These are phyloP conservation scores for Fusarium euwallaceae DNA, from an alignment of 2,329 filamentous ascomycete species.

Conservation along the genomic window DNA sequence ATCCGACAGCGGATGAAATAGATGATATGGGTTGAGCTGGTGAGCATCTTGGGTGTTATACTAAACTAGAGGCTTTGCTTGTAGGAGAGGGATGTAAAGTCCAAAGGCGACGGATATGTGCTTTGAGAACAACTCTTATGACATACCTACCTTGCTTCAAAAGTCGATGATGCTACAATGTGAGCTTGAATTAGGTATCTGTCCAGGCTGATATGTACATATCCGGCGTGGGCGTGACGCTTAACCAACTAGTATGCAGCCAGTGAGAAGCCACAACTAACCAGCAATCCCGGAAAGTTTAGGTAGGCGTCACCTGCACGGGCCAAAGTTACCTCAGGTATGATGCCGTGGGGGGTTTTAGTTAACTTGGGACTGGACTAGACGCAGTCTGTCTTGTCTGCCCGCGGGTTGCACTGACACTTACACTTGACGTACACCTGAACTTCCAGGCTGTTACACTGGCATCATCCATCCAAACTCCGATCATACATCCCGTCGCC, in stretches of 20 bases:
- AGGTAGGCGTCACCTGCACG: conserved; percentile 19
- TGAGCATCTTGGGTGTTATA: conserved; percentile 18
- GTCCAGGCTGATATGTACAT: not conserved
- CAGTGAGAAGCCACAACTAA: conserved; percentile 15
- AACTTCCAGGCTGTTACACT: conserved; percentile 40
- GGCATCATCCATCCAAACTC: conserved; percentile 15
- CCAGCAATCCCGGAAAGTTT: conserved; percentile 19
- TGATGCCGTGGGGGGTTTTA: conserved; percentile 36
- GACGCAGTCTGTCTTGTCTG: not conserved
- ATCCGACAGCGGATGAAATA: conserved; percentile 33
- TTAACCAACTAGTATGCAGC: conserved; percentile 19
- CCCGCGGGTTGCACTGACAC: conserved; percentile 16
- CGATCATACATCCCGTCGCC: conserved; percentile 17
- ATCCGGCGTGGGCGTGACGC: not conserved
- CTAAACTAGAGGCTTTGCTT: conserved; percentile 24
- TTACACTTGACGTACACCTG: conserved; percentile 31
- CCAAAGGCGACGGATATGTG: not conserved
- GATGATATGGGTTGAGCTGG: conserved; percentile 9
- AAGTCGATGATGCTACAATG: not conserved
- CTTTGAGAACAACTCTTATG: not conserved
- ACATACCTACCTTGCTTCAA: not conserved
- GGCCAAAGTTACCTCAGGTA: conserved; percentile 21
- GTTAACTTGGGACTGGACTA: conserved; percentile 3
- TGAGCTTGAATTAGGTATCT: not conserved
- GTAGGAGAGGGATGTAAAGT: conserved; percentile 16